Conservation (phyloP, 345 rosid genomes). For the Citrus australasica region DNA sequence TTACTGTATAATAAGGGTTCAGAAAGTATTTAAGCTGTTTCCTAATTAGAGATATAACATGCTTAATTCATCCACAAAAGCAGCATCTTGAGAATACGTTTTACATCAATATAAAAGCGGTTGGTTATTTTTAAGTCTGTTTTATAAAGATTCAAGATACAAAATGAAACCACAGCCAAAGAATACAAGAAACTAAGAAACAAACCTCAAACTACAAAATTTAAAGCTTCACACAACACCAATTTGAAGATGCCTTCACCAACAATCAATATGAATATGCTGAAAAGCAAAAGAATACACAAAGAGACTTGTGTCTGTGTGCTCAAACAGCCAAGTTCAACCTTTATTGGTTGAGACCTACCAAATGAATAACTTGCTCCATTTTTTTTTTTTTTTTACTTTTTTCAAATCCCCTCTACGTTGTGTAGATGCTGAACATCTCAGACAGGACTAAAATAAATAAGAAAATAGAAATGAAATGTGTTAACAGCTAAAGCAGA, state of each 20-base stretch:
- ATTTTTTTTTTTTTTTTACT: not conserved
- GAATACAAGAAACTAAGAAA: not conserved
- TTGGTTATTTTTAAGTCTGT: not conserved
- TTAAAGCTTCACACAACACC: slow-evolving; percentile 11
- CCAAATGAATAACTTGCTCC: slow-evolving; percentile 18
- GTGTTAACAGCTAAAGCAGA: slow-evolving; percentile 23
- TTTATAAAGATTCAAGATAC: not conserved
- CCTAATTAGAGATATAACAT: no score
- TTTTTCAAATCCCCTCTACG: slow-evolving; percentile 5
- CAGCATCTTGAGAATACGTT: no score
- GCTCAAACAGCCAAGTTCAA: slow-evolving; percentile 16
- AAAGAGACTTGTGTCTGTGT: not conserved
- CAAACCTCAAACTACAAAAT: not conserved
- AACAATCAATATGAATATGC: not conserved
- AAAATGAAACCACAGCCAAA: not conserved
- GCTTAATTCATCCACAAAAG: no score
- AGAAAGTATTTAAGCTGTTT: no score
- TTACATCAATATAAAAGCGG: no score
- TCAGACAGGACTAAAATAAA: slow-evolving; percentile 11
- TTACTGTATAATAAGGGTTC: no score
- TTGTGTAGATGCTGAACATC: slow-evolving; percentile 9
- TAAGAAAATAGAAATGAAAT: slow-evolving; percentile 16
- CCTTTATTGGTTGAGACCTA: slow-evolving; percentile 17
- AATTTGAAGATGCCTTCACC: not conserved
- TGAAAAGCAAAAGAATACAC: not conserved